A percentile compares a stretch with the other conserved stretches of the same genome.
phyloP scores from a whole-genome alignment of 2,329 filamentous ascomycete genomes.

The Hymenoscyphus scutula region DNA sequence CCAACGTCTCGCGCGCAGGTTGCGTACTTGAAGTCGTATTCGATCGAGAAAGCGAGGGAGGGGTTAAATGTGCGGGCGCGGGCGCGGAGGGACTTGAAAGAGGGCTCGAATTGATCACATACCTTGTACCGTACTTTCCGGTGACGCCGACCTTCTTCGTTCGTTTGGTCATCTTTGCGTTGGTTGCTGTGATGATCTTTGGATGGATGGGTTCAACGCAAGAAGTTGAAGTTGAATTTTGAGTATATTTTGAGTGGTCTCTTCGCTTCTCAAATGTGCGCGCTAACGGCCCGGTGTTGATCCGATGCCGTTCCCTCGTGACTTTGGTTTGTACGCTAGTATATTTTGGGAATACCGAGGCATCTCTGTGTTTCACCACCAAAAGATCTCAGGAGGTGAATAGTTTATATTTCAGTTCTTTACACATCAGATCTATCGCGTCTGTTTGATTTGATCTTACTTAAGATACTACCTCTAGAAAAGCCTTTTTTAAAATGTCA shows the following conservation, averaged over 20 bases:
- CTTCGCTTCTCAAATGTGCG: slow-evolving; percentile 9
- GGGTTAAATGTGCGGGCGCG: background rate
- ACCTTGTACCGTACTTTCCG: slow-evolving; percentile 98
- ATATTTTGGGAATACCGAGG: background rate
- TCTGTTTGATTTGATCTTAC: background rate
- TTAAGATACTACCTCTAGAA: background rate
- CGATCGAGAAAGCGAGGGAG: background rate
- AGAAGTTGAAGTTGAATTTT: slow-evolving; percentile 25
- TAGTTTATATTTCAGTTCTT: background rate
- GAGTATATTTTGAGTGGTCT: slow-evolving; percentile 18
- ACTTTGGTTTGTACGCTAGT: background rate
- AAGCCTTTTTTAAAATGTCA: slow-evolving; percentile 19
- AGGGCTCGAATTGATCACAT: slow-evolving; percentile 43
- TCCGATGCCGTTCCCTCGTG: background rate
- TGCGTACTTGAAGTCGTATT: background rate
- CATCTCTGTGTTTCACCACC: background rate
- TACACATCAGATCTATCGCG: background rate
- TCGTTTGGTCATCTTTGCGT: slow-evolving; percentile 86
- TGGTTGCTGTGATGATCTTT: slow-evolving; percentile 34
- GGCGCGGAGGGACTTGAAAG: background rate
- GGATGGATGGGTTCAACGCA: slow-evolving; percentile 23
- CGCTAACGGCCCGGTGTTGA: background rate
- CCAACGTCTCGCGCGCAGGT: background rate
- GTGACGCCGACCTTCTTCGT: slow-evolving; percentile 99
- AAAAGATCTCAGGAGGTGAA: background rate